Evolutionary conservation across 2,329 filamentous ascomycete genomes (phyloP), one percentile per base, ranked within the genome.

Genomic region (Aureobasidium vineae): DNA sequence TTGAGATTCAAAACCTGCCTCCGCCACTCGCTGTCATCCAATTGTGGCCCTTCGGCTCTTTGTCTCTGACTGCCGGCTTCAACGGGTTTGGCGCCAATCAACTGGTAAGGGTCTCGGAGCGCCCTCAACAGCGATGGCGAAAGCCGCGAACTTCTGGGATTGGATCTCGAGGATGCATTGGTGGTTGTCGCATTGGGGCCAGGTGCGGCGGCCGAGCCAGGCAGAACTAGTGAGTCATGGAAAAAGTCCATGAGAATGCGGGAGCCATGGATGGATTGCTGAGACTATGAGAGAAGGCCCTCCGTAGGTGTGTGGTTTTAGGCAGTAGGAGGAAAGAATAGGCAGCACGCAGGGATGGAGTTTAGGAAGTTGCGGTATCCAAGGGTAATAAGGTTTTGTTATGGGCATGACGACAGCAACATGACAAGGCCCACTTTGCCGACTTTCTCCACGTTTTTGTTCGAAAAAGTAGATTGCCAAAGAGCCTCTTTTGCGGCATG

Each of bases 1-100:
- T 84, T 84, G 69, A 87, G 75, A 68, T 85, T 83, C 49, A 92
- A 76, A 11, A 89, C 81, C 73, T 88, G 85, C 75, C 84, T 87
- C 68, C 83, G 73, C 56, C 70, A 71, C 38, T 69, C 70, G 45
- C 23, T 63, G 21, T 70, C 68, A n/a, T 57, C 63, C 31, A 83
- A 71, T 88, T 56, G 43, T 19, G 65, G 56, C 7, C 47, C 49
- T n/a, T 63, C 43, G 50, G 77, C 67, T 75, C 78, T 65, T 56
- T 40, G 31, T 45, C 19, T 47, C 21, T 63, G 47, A 43, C 41
- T 43, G 60, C 47, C 60, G 43, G 60, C n/a, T 15, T 56, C 61
- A 19, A 65, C 49, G 19, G 38, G 38, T 36, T 28, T 45, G 11
- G 26, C 28, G 13, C 49, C 61, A 10, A 65, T 56, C 40, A 65